Conservation (phyloP, 108 stramenopile species). For the Mediolabrus comicus region DNA sequence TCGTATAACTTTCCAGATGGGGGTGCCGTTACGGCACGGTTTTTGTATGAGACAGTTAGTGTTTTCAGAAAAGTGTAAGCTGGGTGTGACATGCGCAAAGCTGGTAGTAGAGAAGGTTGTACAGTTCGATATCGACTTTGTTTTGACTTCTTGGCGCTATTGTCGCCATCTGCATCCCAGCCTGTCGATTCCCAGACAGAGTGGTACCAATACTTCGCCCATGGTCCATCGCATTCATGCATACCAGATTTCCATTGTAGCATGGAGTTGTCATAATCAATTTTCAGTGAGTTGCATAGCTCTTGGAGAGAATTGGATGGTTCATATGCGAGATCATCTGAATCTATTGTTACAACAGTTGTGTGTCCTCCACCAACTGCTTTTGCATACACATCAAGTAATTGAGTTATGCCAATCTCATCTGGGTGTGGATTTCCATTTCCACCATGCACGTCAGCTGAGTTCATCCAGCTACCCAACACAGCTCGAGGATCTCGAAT, state of each 20-base stretch:
- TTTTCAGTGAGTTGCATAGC: conserved; percentile 57
- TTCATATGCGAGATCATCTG: conserved; percentile 74
- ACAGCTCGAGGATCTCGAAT: conserved; percentile 70
- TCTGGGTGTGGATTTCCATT: conserved; percentile 62
- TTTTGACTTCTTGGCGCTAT: conserved; percentile 24
- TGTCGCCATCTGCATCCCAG: conserved; percentile 41
- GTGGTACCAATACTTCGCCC: conserved; percentile 83
- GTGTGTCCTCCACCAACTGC: conserved; percentile 17
- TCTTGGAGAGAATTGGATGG: conserved; percentile 49
- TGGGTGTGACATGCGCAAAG: conserved; percentile 65
- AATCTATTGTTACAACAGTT: conserved; percentile 67
- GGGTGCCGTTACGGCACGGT: conserved; percentile 51
- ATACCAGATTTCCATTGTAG: conserved; percentile 62
- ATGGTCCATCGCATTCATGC: conserved; percentile 81
- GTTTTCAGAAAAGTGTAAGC: conserved; percentile 64
- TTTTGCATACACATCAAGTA: conserved; percentile 73
- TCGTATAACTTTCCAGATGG: conserved; percentile 66
- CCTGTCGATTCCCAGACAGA: conserved; percentile 78
- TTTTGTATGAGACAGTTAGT: conserved; percentile 41
- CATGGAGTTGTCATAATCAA: conserved; percentile 74
- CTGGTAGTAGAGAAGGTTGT: conserved; percentile 55
- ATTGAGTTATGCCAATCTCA: conserved; percentile 78
- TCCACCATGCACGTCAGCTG: conserved; percentile 53
- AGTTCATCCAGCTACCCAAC: conserved; percentile 65
- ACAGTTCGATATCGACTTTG: conserved; percentile 57